Evolutionary conservation across 2,329 filamentous ascomycete genomes (phyloP), one percentile per base, ranked within the genome.

Genomic region (Chaetomium sp.): DNA sequence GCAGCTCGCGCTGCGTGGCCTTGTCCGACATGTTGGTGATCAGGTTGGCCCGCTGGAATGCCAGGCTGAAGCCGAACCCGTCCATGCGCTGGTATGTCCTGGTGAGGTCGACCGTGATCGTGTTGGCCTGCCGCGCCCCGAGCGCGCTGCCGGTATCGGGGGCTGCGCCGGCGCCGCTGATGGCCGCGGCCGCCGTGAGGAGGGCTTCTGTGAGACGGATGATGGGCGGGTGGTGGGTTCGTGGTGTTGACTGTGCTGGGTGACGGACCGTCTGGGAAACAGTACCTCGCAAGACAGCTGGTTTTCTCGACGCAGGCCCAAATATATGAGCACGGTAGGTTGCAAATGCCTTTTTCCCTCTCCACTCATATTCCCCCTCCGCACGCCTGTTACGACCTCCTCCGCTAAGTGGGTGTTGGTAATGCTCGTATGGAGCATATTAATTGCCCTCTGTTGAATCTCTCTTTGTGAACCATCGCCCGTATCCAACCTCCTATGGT

Each of bases 71-170:
- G 19, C 79, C 80, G 67, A 81, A 81, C 12, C 80, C 80, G 68
- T 81, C 79, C 60, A 81, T 80, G 3, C 73, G 77, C 72, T 81
- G 80, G 67, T 77, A 80, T 23, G 75, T 79, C 66, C 75, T 77
- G n/a, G 73, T 68, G 6, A 77, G 68, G 68, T 80, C 75, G 23
- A 81, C 74, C 0, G 75, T 80, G 64, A 81, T 75, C 29, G 73
- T 69, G 64, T 53, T 62, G 25, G 60, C 63, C 56, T 71, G 71
- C 4, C 69, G 69, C 27, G 65, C 27, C 27, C 27, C 27, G 27
- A 29, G 27, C 6, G 42, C 6, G 49, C 62, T 29, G 54, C 67
- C 53, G 45, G 56, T 49, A 4, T 31, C 47, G 27, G 59, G 56
- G 9, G 64, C 31, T 16, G 53, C 58, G 25, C 49, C 63, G n/a